Percentiles rank a stretch among this genome's conserved stretches.
Evolutionary conservation across 1,284 basidiomycete species (phyloP).

Genomic region (Apiotrichum montevideense): DNA sequence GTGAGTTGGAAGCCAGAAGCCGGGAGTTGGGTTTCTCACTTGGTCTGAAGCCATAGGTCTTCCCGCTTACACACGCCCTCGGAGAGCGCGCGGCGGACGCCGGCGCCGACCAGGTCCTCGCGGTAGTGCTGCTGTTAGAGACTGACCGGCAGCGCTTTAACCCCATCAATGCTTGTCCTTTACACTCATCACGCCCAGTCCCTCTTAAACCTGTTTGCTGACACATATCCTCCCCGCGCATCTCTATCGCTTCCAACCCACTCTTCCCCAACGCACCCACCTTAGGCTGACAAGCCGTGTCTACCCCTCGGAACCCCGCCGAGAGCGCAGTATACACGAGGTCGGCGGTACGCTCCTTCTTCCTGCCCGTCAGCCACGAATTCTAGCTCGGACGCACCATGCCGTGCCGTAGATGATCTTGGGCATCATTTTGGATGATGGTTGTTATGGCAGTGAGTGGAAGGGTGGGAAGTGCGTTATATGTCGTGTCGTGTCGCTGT

Average conservation of each 20-base stretch:
- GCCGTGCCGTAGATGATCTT: constrained; percentile 65
- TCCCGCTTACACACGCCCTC: constrained; percentile 55
- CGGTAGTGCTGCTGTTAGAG: constrained; percentile 32
- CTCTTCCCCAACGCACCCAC: constrained; percentile 41
- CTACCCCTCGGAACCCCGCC: constrained; percentile 68
- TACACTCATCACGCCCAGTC: no score
- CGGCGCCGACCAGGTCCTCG: constrained; percentile 70
- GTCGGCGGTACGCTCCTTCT: constrained; percentile 61
- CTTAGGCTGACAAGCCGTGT: constrained; percentile 69
- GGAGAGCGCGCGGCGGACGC: constrained; percentile 55
- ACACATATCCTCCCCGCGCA: no score
- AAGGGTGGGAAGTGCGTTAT: not conserved
- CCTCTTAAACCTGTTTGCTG: no score
- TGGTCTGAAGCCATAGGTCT: constrained; percentile 66
- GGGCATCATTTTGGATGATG: constrained; percentile 22
- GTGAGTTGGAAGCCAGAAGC: not conserved
- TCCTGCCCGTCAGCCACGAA: constrained; percentile 51
- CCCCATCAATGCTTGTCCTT: no score
- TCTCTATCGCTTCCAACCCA: no score
- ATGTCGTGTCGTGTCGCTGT: not conserved
- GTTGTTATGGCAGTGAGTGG: no score
- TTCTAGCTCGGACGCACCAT: constrained; percentile 51
- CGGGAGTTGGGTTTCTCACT: constrained; percentile 48
- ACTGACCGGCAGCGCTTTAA: no score
- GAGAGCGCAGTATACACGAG: constrained; percentile 65